phyloP scores from a whole-genome alignment of 345 rosid species.

The Brassica incana region DNA sequence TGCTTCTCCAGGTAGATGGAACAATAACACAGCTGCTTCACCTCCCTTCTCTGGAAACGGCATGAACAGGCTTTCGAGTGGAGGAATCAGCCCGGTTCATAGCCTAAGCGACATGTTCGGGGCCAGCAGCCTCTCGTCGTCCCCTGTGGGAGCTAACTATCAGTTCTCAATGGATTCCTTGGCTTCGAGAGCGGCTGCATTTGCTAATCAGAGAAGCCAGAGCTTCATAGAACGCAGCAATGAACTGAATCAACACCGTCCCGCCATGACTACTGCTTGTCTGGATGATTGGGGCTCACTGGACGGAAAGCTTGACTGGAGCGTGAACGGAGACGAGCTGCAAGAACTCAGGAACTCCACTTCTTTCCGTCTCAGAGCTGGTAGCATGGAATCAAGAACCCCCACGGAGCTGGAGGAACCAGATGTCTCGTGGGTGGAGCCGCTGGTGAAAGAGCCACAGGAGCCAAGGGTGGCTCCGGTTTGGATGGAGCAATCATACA shows the following conservation, averaged over 20 bases:
- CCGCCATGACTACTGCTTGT: slow-evolving; percentile 43
- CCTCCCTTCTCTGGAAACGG: slow-evolving; percentile 50
- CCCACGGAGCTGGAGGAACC: slow-evolving; percentile 49
- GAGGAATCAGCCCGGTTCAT: slow-evolving; percentile 62
- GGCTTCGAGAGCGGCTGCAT: slow-evolving; percentile 64
- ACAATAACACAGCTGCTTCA: slow-evolving; percentile 47
- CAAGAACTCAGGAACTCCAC: slow-evolving; percentile 67
- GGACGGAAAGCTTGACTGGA: slow-evolving; percentile 83
- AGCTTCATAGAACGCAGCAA: slow-evolving; percentile 68
- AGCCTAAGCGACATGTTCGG: slow-evolving; percentile 71
- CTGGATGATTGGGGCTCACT: slow-evolving; percentile 72
- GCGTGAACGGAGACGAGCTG: slow-evolving; percentile 70
- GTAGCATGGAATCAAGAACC: slow-evolving; percentile 34
- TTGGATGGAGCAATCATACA: slow-evolving; percentile 78
- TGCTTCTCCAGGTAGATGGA: slow-evolving; percentile 67
- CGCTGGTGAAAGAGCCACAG: slow-evolving; percentile 60
- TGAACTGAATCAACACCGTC: slow-evolving; percentile 43
- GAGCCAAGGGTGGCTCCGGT: slow-evolving; percentile 47
- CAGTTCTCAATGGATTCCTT: slow-evolving; percentile 52
- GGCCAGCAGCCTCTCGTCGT: slow-evolving; percentile 47
- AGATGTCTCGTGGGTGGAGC: slow-evolving; percentile 76
- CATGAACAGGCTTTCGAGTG: slow-evolving; percentile 47
- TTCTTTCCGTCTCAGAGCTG: slow-evolving; percentile 58
- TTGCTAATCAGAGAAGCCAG: slow-evolving; percentile 66
- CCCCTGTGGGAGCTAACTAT: slow-evolving; percentile 50